Evolutionary conservation across 108 stramenopile species (phyloP).

Genomic region (Nitzschia putrida): DNA sequence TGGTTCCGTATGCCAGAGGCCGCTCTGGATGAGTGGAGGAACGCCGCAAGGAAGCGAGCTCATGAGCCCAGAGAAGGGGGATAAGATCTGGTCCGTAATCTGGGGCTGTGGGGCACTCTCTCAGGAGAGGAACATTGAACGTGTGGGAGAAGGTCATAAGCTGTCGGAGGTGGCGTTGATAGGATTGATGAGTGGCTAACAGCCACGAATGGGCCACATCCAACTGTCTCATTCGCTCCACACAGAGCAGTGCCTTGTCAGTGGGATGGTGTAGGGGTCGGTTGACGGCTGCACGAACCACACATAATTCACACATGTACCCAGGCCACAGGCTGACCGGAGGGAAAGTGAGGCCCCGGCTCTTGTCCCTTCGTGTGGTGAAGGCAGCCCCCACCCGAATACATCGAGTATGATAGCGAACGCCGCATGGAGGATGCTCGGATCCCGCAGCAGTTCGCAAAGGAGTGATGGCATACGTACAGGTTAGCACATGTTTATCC

Average conservation of each 20-base stretch:
- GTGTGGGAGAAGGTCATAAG: neutral
- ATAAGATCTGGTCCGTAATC: neutral
- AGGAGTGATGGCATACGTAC: neutral
- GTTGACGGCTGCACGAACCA: neutral
- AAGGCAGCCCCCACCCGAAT: neutral
- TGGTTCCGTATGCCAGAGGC: neutral
- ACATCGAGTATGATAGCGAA: neutral
- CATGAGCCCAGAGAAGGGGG: neutral
- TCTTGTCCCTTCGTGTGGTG: neutral
- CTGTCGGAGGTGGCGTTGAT: neutral
- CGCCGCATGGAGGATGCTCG: neutral
- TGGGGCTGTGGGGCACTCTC: neutral
- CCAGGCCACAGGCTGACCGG: neutral
- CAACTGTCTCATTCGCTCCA: neutral
- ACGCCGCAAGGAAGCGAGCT: no score
- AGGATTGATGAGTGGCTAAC: neutral
- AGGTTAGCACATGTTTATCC: neutral
- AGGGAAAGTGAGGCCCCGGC: neutral
- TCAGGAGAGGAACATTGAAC: neutral
- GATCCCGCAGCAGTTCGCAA: neutral
- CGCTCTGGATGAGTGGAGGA: neutral
- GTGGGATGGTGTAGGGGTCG: neutral
- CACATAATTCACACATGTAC: neutral
- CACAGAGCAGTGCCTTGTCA: neutral
- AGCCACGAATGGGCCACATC: neutral